These are phyloP conservation scores for Fraxinus dipetala DNA, from an alignment of 305 asterid species.

Conservation along the genomic window DNA sequence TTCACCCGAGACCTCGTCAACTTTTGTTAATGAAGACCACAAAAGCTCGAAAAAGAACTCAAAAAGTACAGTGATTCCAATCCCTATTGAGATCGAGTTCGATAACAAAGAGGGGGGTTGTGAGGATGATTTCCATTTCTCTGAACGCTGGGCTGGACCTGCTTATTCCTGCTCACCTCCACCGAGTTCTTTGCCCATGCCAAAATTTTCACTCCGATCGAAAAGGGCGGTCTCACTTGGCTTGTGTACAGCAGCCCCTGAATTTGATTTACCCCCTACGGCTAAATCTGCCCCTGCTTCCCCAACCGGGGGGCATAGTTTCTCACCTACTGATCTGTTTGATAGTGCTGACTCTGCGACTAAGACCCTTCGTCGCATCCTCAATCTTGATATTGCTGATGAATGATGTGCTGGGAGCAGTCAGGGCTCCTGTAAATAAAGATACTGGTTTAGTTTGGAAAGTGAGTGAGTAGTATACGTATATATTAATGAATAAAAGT, in stretches of 20 bases:
- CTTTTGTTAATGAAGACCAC: constrained; percentile 23
- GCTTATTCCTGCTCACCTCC: constrained; percentile 85
- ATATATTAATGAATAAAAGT: constrained; percentile 46
- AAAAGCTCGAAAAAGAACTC: constrained; percentile 33
- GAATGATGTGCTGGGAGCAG: constrained; percentile 44
- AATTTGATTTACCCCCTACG: constrained; percentile 41
- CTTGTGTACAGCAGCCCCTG: constrained; percentile 44
- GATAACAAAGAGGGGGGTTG: constrained; percentile 17
- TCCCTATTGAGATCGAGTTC: constrained; percentile 43
- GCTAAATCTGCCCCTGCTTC: constrained; percentile 87
- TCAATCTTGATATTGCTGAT: constrained; percentile 71
- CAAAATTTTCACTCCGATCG: constrained; percentile 63
- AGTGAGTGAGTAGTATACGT: constrained; percentile 32
- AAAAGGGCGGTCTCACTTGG: constrained; percentile 72
- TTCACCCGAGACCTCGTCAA: constrained; percentile 44
- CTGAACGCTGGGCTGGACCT: constrained; percentile 95
- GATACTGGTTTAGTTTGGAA: constrained; percentile 27
- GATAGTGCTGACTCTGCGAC: constrained; percentile 65
- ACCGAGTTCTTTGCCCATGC: constrained; percentile 88
- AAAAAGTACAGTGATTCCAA: constrained; percentile 33
- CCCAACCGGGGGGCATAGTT: constrained; percentile 60
- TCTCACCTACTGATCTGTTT: constrained; percentile 41
- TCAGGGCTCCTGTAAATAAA: constrained; percentile 42
- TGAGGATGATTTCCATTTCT: constrained; percentile 36
- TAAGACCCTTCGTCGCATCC: constrained; percentile 82